Evolutionary conservation across 768 basidiomycete genomes (phyloP), one percentile per base, ranked within the genome.

Genomic region (Phlebiopsis flavidoalba): DNA sequence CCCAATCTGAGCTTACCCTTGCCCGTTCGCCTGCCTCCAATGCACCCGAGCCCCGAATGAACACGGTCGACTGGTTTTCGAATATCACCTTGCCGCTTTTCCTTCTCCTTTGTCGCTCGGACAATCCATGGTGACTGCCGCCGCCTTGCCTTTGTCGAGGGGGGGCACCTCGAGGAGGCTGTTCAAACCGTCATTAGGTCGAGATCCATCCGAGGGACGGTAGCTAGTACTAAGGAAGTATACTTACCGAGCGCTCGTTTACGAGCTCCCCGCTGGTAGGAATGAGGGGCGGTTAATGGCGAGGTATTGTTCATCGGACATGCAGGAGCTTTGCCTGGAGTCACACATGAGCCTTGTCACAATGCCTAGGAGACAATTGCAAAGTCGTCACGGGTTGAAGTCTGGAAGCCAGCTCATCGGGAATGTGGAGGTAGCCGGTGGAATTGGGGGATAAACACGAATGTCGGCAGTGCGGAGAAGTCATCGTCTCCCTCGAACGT

Each of bases 221-320:
- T n/a, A 31, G 35, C 54, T 43, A 55, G 6, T 40, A 31, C 45
- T 8, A 21, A 50, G 35, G 24, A 43, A 8, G 35, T 31, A n/a
- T 26, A 76, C 77, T 47, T 70, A 86, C 87, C 88, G 81, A 5
- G 86, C 82, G n/a, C 64, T 89, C 79, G 69, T 81, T 95, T 33
- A 93, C 79, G 21, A 98, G 77, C 21, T 88, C 84, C 0, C 86
- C 96, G 61, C 80, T 86, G 0, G 93, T 93, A 0, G 96, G 95
- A 61, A 98, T 91, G 0, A 90, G 87, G 1, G 77, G 86, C 67
- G n/a, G n/a, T 90, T 88, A 72, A 99, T 92, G 62, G 85, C 82
- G 66, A 99, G 76, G 73, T 93, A 98, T 69, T 98, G 97, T 71
- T 99, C 97, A n/a, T 49, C 97, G n/a, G n/a, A n/a, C 97, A 71